These are phyloP conservation scores for Solanum sitiens DNA, from an alignment of 257 asterid species.

Conservation along the genomic window DNA sequence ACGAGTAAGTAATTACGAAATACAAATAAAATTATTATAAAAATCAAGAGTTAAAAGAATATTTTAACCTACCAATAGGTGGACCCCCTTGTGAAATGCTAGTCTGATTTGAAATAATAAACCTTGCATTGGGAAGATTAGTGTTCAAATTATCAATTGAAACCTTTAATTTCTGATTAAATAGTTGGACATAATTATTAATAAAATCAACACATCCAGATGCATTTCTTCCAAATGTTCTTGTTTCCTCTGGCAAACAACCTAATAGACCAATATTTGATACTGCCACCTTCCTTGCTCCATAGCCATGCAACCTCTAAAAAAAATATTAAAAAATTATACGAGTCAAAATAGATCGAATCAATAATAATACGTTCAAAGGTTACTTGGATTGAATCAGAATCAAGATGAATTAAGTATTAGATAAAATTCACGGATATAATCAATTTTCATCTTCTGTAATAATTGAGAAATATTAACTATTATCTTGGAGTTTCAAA, in stretches of 20 bases:
- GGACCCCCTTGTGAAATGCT: neutral
- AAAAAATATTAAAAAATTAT: neutral
- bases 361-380: fast-evolving
- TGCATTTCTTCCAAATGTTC: neutral
- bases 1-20: neutral
- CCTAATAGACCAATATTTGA: conserved; percentile 4
- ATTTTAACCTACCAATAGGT: neutral
- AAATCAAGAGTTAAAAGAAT: neutral
- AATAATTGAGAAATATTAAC: neutral
- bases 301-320: neutral
- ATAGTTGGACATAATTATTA: conserved; percentile 1
- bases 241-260: conserved; percentile 2
- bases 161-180: neutral
- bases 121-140: conserved; percentile 4
- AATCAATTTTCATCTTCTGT: neutral
- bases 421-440: neutral
- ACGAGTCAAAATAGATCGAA: neutral
- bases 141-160: conserved; percentile 10
- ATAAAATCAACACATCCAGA: conserved; percentile 8
- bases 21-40: neutral
- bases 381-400: neutral
- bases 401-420: no score
- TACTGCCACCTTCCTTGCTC: conserved; percentile 16
- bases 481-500: fast-evolving
- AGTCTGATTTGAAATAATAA: neutral